Conservation (phyloP, 441 rosid genomes). For the Manihot esculenta region DNA sequence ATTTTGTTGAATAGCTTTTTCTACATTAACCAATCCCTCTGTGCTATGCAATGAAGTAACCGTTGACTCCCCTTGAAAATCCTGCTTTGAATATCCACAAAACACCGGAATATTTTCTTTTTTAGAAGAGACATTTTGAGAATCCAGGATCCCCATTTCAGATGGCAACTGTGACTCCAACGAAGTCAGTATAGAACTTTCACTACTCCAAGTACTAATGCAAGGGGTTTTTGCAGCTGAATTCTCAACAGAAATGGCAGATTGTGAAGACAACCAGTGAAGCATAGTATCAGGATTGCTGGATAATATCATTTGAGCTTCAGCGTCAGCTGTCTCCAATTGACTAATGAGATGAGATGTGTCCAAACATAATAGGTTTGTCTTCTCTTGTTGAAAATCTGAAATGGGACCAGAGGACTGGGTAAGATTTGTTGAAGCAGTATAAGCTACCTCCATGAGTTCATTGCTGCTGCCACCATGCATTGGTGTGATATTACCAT, state of each 20-base stretch:
- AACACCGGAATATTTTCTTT: constrained; percentile 8
- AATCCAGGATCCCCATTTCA: constrained; percentile 26
- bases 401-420: constrained; percentile 24
- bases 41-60: constrained; percentile 23
- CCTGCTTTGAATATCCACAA: constrained; percentile 16
- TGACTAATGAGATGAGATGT: constrained; percentile 27
- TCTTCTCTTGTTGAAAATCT: constrained; percentile 35
- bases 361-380: constrained; percentile 22
- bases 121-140: constrained; percentile 18
- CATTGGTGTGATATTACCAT: constrained; percentile 35
- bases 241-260: constrained; percentile 24
- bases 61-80: constrained; percentile 22
- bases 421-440: constrained; percentile 27
- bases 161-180: constrained; percentile 32
- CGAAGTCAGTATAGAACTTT: constrained; percentile 51
- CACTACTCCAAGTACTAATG: constrained; percentile 43
- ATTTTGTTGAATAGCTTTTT: constrained; percentile 16
- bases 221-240: constrained; percentile 35
- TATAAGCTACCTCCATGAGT: constrained; percentile 39
- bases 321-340: constrained; percentile 18
- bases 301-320: constrained; percentile 23
- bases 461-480: constrained; percentile 42
- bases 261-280: constrained; percentile 20
- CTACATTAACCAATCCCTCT: constrained; percentile 25
- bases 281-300: constrained; percentile 19